These are phyloP conservation scores for Phaseolus lunatus DNA, from an alignment of 306 rosid genomes.

Conservation along the genomic window DNA sequence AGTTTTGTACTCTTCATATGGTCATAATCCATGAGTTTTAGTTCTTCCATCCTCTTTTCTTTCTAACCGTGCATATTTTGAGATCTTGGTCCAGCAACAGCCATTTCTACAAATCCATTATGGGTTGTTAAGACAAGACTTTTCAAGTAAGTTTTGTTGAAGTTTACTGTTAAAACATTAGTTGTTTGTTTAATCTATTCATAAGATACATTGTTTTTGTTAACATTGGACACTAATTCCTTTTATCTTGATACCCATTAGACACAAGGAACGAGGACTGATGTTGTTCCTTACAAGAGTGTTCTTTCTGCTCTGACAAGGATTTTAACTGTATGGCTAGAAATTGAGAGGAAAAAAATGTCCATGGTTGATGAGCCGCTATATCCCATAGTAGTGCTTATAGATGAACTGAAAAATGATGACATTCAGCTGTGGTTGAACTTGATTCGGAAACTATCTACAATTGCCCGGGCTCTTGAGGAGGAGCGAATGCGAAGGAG, in stretches of 20 bases:
- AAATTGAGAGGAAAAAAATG: constrained; percentile 54
- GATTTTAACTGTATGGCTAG: constrained; percentile 54
- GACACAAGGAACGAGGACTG: constrained; percentile 97
- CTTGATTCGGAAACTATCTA: constrained; percentile 82
- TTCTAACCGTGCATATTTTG: no score
- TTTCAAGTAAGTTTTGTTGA: constrained; percentile 66
- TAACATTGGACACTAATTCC: no score
- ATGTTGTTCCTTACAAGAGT: constrained; percentile 85
- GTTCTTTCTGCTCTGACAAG: constrained; percentile 85
- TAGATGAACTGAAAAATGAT: constrained; percentile 86
- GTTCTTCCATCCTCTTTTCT: no score
- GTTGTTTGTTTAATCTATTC: constrained; percentile 2
- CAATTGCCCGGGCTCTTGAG: constrained; percentile 87
- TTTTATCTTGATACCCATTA: constrained; percentile 42
- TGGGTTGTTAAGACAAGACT: constrained; percentile 99
- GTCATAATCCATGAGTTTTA: no score
- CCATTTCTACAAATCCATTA: constrained; percentile 86
- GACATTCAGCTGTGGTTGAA: constrained; percentile 85
- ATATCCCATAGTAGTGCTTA: constrained; percentile 82
- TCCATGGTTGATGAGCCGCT: constrained; percentile 75
- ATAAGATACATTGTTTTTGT: constrained; percentile 27
- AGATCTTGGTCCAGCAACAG: constrained; percentile 95
- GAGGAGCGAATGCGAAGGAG: constrained; percentile 81
- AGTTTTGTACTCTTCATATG: no score
- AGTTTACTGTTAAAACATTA: neutral